Conservation (phyloP, 2,329 filamentous ascomycete genomes). For the Leptographium wingfieldii region DNA sequence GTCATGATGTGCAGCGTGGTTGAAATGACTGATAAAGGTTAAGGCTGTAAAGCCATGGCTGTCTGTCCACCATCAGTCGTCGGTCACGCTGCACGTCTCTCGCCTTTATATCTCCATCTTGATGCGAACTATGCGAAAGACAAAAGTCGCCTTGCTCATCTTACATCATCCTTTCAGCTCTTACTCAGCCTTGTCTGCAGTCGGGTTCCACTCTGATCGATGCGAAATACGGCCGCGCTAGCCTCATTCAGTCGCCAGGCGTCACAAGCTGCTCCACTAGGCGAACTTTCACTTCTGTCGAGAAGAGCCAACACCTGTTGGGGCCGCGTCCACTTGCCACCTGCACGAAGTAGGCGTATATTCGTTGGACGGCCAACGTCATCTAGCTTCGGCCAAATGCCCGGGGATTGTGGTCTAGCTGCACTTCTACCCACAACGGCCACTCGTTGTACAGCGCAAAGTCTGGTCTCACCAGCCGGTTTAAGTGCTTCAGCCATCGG, state of each 20-base stretch:
- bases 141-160: too few species aligned
- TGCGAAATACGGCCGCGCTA: background rate
- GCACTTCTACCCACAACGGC: constrained; percentile 41
- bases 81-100: too few species aligned
- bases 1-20: too few species aligned
- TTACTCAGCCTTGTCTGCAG: background rate
- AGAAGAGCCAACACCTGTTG: too few species aligned
- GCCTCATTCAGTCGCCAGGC: background rate
- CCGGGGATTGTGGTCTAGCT: constrained; percentile 30
- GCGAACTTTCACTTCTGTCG: background rate
- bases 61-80: too few species aligned
- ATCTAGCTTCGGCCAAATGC: constrained; percentile 26
- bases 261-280: background rate
- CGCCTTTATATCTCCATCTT: too few species aligned
- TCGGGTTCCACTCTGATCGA: background rate
- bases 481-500: constrained; percentile 39
- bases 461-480: constrained; percentile 31
- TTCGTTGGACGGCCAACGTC: too few species aligned
- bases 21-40: too few species aligned
- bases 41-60: too few species aligned
- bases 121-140: too few species aligned
- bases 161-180: too few species aligned
- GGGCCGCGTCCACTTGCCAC: too few species aligned
- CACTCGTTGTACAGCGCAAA: constrained; percentile 36
- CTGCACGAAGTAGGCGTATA: background rate